A percentile compares a stretch with the other conserved stretches of the same genome.
Conservation (phyloP, 371 early-diverging fungal genomes). For the Lichtheimia ramosa region DNA sequence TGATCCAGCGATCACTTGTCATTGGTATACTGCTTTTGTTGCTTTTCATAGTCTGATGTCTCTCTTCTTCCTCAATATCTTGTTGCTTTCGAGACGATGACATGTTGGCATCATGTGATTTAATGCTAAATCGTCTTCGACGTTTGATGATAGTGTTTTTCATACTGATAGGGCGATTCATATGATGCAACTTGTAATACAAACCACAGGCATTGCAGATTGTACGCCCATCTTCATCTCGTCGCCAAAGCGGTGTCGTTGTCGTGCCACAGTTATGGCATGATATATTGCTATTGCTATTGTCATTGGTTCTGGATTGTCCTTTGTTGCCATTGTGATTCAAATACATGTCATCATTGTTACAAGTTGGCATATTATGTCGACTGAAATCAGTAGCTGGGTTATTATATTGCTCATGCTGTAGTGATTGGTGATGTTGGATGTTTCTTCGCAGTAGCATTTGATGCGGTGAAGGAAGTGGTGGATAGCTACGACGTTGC, state of each 20-base stretch:
- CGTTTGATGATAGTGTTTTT: conserved; percentile 43
- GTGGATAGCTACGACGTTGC: too few relatives aligned
- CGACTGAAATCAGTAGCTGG: too few relatives aligned
- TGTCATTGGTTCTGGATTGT: too few relatives aligned
- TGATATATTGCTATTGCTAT: not conserved
- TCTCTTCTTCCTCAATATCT: not conserved
- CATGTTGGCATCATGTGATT: not conserved
- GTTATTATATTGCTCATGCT: too few relatives aligned
- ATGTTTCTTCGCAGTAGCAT: too few relatives aligned
- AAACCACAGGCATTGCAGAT: conserved; percentile 63
- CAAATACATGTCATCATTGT: too few relatives aligned
- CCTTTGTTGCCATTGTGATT: too few relatives aligned
- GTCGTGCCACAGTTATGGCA: conserved; percentile 60
- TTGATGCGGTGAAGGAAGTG: too few relatives aligned
- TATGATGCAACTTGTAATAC: conserved; percentile 7
- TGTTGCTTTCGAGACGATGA: not conserved
- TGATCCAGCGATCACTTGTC: too few relatives aligned
- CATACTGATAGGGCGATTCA: conserved; percentile 32
- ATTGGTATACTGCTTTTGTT: too few relatives aligned
- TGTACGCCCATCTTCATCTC: conserved; percentile 54
- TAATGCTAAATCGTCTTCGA: conserved; percentile 33
- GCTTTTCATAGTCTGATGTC: not conserved
- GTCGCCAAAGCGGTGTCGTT: conserved; percentile 73
- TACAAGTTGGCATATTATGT: too few relatives aligned
- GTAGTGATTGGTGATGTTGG: too few relatives aligned